Evolutionary conservation across 192 early-diverging fungal genomes (phyloP), one percentile per base, ranked within the genome.

Genomic region (Podochytrium sp.): DNA sequence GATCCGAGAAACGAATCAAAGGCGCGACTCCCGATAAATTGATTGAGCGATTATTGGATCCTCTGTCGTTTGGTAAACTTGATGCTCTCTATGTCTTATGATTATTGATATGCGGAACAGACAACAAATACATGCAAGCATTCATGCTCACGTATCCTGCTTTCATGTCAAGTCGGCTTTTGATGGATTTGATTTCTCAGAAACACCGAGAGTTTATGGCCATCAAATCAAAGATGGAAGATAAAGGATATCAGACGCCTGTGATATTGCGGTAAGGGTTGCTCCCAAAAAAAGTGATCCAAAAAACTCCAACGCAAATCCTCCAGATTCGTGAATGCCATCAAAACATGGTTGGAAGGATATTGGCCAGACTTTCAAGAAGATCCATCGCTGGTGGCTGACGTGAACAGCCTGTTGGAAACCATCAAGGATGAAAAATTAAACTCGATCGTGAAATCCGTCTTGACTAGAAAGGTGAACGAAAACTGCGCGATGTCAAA

Each of bases 351-450:
- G 87, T 58, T 87, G 18, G 85, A 86, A 57, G 73, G 85, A 30
- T 84, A 83, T 74, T 88, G 85, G 85, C 53, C 51, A 30, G 87
- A 88, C 67, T 88, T 88, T 47, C 79, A 79, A 57, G 80, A 78
- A 5, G 71, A 83, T 62, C 63, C 72, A 41, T 59, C 53, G 7
- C 51, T 87, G 30, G 73, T 80, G 58, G 64, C 74, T 6, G 74
- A 50, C 23, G 73, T 87, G 10, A 73, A 59, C 14, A 38, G 30
- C 4, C 78, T 86, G 70, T 42, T 81, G 5, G 80, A 84, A n/a
- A 67, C 71, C 2, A 55, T 82, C 18, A 53, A 80, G 55, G 77
- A 84, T 56, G 76, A 59, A 25, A 81, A 82, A 39, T 50, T 82
- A 32, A 71, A 67, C 27, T 68, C 65, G 14, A 71, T 71, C 59